Evolutionary conservation across 345 rosid species (phyloP), one percentile per base, ranked within the genome.

Genomic region (Draba incana): DNA sequence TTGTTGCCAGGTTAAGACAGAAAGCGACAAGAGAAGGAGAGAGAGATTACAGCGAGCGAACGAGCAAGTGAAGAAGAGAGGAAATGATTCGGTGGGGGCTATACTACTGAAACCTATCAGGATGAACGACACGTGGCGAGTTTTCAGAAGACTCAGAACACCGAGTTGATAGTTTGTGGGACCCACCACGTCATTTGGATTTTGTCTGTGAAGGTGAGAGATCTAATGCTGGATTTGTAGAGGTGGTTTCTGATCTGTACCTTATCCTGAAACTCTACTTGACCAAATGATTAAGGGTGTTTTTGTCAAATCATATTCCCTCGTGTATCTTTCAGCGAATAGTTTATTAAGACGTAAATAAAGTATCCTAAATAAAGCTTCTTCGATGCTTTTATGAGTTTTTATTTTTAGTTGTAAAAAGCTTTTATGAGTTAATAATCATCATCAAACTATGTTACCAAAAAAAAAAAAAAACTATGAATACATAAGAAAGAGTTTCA

Each of bases 221-320:
- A 75, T 75, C 78, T 68, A 62, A 54, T 75, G 74, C 78, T 75
- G 30, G 64, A 68, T 55, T 75, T 55, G 64, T 75, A 75, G 49
- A 23, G 74, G 78, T 74, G 64, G 65, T 25, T 75, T 54, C 50
- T 75, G 74, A 75, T 75, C 64, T 68, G 69, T 68, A 68, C 65
- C 69, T 75, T 68, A 75, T 75, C 78, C 49, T 64, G 25, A 68
- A 43, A 57, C 48, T 20, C 62, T 44, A 47, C 62, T 44, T 54
- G 9, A 53, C 74, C 67, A 68, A 75, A 75, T 75, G 58, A 75
- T 68, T 68, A 68, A 75, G 74, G 74, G 74, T 68, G 46, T 75
- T 75, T 75, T 54, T 20, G 78, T 62, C 78, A 47, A 35, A 51
- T 46, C 68, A 46, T 12, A 16, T 2, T 5, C 10, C n/a, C 23